These are phyloP conservation scores for Camellia oleifera DNA, from an alignment of 179 eudicot species.

Conservation along the genomic window DNA sequence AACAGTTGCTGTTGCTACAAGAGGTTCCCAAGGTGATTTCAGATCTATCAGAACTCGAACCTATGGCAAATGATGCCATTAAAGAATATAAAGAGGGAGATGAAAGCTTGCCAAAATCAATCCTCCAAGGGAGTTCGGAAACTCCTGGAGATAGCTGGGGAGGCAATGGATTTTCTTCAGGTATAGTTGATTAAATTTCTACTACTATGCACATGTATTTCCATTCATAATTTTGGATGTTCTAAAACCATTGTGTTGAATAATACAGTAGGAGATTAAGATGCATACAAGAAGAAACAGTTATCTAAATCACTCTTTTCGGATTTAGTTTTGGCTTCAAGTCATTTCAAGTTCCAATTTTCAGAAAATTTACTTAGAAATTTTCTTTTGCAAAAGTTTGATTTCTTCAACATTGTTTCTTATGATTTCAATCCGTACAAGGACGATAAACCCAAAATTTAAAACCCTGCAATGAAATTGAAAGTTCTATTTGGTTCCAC, in stretches of 20 bases:
- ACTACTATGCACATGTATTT: not conserved
- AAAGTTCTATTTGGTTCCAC: not conserved
- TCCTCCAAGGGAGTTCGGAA: conserved; percentile 11
- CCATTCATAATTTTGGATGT: not conserved
- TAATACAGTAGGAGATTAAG: not conserved
- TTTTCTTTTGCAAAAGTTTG: not conserved
- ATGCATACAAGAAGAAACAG: not conserved
- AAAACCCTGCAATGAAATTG: not conserved
- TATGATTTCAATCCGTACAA: too few relatives aligned
- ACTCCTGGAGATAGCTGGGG: conserved; percentile 5
- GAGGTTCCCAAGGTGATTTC: conserved; percentile 59
- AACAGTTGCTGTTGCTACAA: conserved; percentile 52
- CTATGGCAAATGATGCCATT: conserved; percentile 5
- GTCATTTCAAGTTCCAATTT: not conserved
- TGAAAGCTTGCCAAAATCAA: conserved; percentile 18
- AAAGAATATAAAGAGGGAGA: conserved; percentile 16
- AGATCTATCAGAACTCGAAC: conserved; percentile 40
- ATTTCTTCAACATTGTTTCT: too few relatives aligned
- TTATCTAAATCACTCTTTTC: not conserved
- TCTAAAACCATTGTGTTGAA: not conserved
- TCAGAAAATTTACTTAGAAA: not conserved
- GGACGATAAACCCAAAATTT: too few relatives aligned
- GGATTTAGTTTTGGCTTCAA: not conserved
- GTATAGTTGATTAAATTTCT: conserved; percentile 11
- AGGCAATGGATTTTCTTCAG: conserved; percentile 25